A percentile compares a stretch with the other conserved stretches of the same genome.
These are phyloP conservation scores for Chrysanthemum makinoi DNA, from an alignment of 129 eudicot species.

Conservation along the genomic window DNA sequence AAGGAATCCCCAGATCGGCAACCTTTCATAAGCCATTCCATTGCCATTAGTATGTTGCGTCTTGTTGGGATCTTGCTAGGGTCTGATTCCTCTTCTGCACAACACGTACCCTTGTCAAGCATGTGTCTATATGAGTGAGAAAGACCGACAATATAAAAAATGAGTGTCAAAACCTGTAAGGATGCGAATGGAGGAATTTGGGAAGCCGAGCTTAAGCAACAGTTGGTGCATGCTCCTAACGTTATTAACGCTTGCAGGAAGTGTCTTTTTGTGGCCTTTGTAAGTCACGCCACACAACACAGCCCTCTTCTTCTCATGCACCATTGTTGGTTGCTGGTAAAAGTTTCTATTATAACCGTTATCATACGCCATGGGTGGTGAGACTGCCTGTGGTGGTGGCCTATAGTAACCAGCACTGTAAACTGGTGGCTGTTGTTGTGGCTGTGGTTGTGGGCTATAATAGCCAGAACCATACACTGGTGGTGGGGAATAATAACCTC, in stretches of 20 bases:
- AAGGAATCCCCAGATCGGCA: constrained; percentile 72
- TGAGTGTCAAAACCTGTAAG: constrained; percentile 55
- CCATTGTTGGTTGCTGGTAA: constrained; percentile 28
- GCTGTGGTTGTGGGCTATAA: constrained; percentile 21
- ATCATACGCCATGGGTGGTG: constrained; percentile 5
- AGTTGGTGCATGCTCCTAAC: constrained; percentile 42
- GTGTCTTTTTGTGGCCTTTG: constrained; percentile 49
- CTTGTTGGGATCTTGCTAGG: constrained; percentile 51
- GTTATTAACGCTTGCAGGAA: constrained; percentile 57
- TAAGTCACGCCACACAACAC: constrained; percentile 69
- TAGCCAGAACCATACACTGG: constrained; percentile 22
- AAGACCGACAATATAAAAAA: neutral
- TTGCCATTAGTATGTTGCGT: constrained; percentile 44
- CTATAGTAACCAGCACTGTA: constrained; percentile 18
- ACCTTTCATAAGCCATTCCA: constrained; percentile 62
- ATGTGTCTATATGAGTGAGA: neutral
- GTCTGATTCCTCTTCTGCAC: constrained; percentile 53
- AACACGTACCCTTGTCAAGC: neutral
- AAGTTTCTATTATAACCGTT: constrained; percentile 20
- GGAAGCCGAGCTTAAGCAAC: constrained; percentile 50
- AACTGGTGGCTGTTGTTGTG: constrained; percentile 3
- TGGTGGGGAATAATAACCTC: constrained; percentile 14
- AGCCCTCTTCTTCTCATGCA: constrained; percentile 59
- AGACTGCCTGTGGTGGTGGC: constrained; percentile 18
- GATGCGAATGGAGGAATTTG: constrained; percentile 44